These are phyloP conservation scores for Dothidotthia symphoricarpi DNA, from an alignment of 2,329 filamentous ascomycete species.

Conservation along the genomic window DNA sequence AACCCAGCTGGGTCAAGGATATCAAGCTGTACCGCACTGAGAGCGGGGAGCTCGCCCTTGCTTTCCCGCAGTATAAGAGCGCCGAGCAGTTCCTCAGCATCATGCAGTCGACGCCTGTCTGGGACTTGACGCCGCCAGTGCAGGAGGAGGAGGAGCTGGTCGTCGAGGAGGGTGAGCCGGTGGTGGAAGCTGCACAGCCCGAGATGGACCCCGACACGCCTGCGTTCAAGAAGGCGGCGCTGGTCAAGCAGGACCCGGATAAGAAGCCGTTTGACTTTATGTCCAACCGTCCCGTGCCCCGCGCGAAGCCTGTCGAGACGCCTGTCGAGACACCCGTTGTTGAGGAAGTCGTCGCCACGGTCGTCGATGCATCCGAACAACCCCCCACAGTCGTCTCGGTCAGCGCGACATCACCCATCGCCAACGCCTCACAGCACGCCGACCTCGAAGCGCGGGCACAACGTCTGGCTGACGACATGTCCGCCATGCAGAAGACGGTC, in stretches of 20 bases:
- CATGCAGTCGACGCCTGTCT: slow-evolving; percentile 23
- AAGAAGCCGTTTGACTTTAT: slow-evolving; percentile 39
- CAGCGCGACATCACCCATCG: slow-evolving; percentile 3
- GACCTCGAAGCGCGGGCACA: slow-evolving; percentile 18
- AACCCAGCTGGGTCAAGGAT: slow-evolving; percentile 29
- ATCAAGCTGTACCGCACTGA: slow-evolving; percentile 24
- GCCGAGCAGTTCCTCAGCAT: slow-evolving; percentile 22
- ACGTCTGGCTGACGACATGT: slow-evolving; percentile 13
- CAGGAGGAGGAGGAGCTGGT: slow-evolving; percentile 19
- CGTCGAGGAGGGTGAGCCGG: slow-evolving; percentile 20
- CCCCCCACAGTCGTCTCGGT: not conserved
- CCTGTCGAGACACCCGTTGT: slow-evolving; percentile 42
- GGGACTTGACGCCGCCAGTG: slow-evolving; percentile 5
- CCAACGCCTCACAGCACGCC: slow-evolving; percentile 8
- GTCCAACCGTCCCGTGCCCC: slow-evolving; percentile 37
- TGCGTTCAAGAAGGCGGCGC: slow-evolving; percentile 23
- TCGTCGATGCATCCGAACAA: slow-evolving; percentile 4
- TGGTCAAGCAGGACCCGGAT: slow-evolving; percentile 29
- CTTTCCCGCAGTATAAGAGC: slow-evolving; percentile 20
- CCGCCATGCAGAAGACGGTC: slow-evolving; percentile 12
- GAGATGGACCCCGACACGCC: slow-evolving; percentile 32
- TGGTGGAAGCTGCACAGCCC: slow-evolving; percentile 11
- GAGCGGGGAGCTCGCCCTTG: slow-evolving; percentile 22
- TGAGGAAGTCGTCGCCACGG: slow-evolving; percentile 12
- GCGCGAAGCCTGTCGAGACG: slow-evolving; percentile 18